Conservation (phyloP, 2,329 filamentous ascomycete genomes). For the Aspergillus novofumigatus region DNA sequence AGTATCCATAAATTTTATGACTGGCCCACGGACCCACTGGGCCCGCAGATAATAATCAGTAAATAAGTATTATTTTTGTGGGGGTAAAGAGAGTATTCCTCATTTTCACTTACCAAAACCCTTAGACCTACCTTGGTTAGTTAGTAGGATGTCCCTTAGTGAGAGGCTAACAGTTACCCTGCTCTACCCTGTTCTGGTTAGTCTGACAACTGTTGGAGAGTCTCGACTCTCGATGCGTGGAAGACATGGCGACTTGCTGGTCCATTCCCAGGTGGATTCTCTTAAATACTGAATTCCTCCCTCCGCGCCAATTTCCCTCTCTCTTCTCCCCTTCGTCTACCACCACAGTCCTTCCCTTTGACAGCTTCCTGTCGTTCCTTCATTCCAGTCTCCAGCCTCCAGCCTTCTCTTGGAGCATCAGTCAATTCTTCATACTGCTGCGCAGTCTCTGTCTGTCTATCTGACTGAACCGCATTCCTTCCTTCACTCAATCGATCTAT, state of each 20-base stretch:
- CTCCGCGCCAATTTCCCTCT: not conserved
- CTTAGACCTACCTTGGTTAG: no score
- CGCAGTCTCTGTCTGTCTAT: slow-evolving; percentile 10
- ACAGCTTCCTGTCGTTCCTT: slow-evolving; percentile 17
- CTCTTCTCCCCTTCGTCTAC: slow-evolving; percentile 4
- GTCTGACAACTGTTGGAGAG: not conserved
- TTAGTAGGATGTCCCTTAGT: no score
- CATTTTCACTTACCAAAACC: no score
- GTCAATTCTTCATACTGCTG: slow-evolving; percentile 15
- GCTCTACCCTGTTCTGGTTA: not conserved
- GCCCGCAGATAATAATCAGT: not conserved
- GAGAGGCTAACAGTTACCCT: not conserved
- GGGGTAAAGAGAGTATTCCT: no score
- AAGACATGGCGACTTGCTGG: not conserved
- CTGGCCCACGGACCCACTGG: no score
- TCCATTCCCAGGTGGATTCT: not conserved
- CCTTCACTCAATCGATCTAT: not conserved
- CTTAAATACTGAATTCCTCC: slow-evolving; percentile 1
- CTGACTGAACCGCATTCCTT: slow-evolving; percentile 5
- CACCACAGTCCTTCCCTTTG: slow-evolving; percentile 6
- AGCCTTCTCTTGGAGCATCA: slow-evolving; percentile 8
- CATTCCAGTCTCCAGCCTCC: slow-evolving; percentile 8
- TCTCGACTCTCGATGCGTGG: not conserved
- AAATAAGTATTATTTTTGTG: no score
- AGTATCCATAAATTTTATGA: not conserved